Percentiles rank a stretch among this genome's conserved stretches.
Conservation (phyloP, 257 asterid species). For the Datura wrightii region DNA sequence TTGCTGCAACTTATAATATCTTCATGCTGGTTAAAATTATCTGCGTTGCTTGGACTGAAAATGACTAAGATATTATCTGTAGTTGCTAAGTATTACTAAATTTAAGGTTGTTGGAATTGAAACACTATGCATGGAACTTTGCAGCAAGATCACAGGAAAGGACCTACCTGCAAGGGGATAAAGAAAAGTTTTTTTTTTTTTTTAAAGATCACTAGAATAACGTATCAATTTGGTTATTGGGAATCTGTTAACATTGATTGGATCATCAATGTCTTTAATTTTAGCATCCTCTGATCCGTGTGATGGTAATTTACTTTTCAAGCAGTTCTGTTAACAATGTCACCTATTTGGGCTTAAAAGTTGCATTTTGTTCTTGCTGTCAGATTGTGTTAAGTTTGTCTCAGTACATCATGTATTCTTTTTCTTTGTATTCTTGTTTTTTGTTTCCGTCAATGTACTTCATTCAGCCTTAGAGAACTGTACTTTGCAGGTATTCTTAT, state of each 20-base stretch:
- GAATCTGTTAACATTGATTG: not conserved
- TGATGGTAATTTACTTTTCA: not conserved
- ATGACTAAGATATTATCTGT: not conserved
- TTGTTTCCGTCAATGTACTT: not conserved
- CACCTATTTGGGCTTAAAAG: slow-evolving; percentile 2
- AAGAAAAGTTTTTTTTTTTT: not conserved
- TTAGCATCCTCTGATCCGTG: slow-evolving; percentile 1
- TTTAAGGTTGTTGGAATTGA: not conserved
- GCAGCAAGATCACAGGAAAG: not conserved
- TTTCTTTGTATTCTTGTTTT: not conserved
- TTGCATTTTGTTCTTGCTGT: not conserved
- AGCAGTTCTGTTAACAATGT: not conserved
- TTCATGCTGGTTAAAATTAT: not conserved
- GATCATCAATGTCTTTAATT: not conserved
- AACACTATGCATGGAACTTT: not conserved
- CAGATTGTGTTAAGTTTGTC: not conserved
- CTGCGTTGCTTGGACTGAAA: not conserved
- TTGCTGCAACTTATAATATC: not conserved
- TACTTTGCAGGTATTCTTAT: slow-evolving; percentile 22
- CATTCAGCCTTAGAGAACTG: not conserved
- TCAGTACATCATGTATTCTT: not conserved
- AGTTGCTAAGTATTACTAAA: not conserved
- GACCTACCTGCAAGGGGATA: not conserved
- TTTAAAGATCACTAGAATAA: not conserved
- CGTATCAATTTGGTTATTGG: not conserved